A percentile compares a stretch with the other conserved stretches of the same genome.
phyloP scores from a whole-genome alignment of 805 yeast species.

The Barnettozyma pratensis region DNA sequence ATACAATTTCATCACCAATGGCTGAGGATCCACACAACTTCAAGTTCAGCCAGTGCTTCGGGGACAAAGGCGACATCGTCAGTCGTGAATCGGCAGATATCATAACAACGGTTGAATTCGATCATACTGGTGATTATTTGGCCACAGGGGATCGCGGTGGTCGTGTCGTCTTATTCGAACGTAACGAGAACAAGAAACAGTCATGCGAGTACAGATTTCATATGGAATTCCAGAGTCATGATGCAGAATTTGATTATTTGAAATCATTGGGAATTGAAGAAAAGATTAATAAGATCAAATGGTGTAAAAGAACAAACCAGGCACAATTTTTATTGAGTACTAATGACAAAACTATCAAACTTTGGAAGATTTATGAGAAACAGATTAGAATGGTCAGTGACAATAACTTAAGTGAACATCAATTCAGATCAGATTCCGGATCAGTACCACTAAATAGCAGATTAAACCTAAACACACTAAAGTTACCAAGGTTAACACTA shows the following conservation, averaged over 20 bases:
- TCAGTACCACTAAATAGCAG: conserved; percentile 11
- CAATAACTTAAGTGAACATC: conserved; percentile 63
- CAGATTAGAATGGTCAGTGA: conserved; percentile 89
- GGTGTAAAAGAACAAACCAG: conserved; percentile 85
- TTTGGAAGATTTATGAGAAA: conserved; percentile 94
- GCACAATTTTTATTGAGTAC: conserved; percentile 90
- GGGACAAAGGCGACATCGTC: conserved; percentile 96
- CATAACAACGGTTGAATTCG: conserved; percentile 95
- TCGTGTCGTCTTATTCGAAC: conserved; percentile 90
- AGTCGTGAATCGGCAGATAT: conserved; percentile 91
- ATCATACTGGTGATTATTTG: conserved; percentile 86
- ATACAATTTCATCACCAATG: conserved; percentile 12
- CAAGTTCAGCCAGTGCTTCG: conserved; percentile 95
- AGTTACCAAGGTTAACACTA: conserved; percentile 81
- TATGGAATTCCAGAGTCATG: conserved; percentile 97
- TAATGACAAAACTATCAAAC: conserved; percentile 96
- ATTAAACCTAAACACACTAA: conserved; percentile 42
- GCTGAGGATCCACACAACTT: conserved; percentile 33
- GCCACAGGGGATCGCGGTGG: conserved; percentile 99
- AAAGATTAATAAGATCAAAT: conserved; percentile 94
- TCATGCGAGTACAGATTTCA: conserved; percentile 90
- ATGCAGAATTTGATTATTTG: conserved; percentile 95
- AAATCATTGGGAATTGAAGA: conserved; percentile 96
- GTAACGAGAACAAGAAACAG: conserved; percentile 67
- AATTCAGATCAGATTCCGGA: conserved; percentile 6